phyloP scores from a whole-genome alignment of 139 green algal species.

The Tetradesmus obliquus region DNA sequence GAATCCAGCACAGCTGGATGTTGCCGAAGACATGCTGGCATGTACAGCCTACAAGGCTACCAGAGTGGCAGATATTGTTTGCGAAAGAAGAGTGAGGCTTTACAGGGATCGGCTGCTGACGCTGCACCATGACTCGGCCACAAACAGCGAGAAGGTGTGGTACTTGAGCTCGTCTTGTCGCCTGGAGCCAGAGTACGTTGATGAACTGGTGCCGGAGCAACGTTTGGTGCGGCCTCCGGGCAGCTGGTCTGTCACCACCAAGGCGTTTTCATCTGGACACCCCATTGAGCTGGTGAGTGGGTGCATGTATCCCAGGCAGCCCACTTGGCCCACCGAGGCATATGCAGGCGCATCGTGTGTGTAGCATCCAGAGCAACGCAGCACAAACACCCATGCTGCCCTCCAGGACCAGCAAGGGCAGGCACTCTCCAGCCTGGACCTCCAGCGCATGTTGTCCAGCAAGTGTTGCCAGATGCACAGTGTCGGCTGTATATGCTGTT shows the following conservation, averaged over 20 bases:
- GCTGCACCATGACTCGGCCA: slow-evolving; percentile 44
- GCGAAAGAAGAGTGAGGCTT: slow-evolving; percentile 41
- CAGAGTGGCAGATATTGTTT: slow-evolving; percentile 47
- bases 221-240: slow-evolving; percentile 22
- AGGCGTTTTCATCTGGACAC: slow-evolving; percentile 18
- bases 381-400: background rate
- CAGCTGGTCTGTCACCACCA: slow-evolving; percentile 43
- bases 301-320: background rate
- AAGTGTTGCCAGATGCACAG: background rate
- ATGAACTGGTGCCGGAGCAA: slow-evolving; percentile 21
- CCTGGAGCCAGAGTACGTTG: slow-evolving; percentile 49
- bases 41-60: slow-evolving; percentile 57
- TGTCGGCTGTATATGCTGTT: no score
- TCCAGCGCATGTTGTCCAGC: background rate
- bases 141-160: slow-evolving; percentile 51
- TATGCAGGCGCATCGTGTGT: no score
- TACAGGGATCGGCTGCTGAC: slow-evolving; percentile 39
- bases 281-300: slow-evolving; percentile 54
- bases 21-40: background rate
- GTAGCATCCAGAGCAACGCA: background rate
- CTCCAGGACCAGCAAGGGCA: background rate
- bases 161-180: slow-evolving; percentile 56
- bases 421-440: background rate
- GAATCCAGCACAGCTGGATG: background rate
- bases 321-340: background rate